Evolutionary conservation across 768 basidiomycete genomes (phyloP), one percentile per base, ranked within the genome.

Genomic region (Auricularia auricula-judae): DNA sequence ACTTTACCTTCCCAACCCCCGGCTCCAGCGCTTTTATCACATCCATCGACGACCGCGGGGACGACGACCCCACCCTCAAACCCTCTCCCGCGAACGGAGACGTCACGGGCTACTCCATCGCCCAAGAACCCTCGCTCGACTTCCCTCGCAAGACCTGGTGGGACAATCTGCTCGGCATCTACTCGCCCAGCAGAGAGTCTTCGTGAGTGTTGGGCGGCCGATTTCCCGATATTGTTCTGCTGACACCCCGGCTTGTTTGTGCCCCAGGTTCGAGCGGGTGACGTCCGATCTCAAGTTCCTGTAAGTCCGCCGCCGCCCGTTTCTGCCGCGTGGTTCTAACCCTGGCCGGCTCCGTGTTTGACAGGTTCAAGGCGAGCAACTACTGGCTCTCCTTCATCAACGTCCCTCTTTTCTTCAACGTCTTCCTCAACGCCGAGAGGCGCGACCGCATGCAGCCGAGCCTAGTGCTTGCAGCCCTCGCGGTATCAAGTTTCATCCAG

Each of bases 141-240:
- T 89, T 88, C 72, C 77, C 79, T 18, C 86, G 87, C 61, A 84
- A 87, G 75, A 85, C 83, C 29, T 90, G 89, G 89, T 91, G 87
- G 86, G 90, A 90, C 70, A 83, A 81, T 3, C 77, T 91, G 18
- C 73, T 89, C 42, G 75, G 76, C 47, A 70, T 86, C 35, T 89
- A 89, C 71, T 59, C 67, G 64, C 18, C 64, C 70, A 65, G 69
- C 74, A n/a, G 67, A 67, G 34, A 74, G 71, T 64, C 72, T 71
- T 56, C 74, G 74, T 64, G 65, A 69, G 83, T 23, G 74, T 78
- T 16, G 39, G 72, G 12, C 70, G 82, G 85, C 39, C 33, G 80
- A 82, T 42, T 67, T 71, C 10, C 79, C 82, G 12, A 71, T 78
- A 11, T 76, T 77, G 42, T 72, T 72, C 59, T 39, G 10, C 34